Conservation (phyloP, 2,329 filamentous ascomycete genomes). For the Trichoderma sp. region DNA sequence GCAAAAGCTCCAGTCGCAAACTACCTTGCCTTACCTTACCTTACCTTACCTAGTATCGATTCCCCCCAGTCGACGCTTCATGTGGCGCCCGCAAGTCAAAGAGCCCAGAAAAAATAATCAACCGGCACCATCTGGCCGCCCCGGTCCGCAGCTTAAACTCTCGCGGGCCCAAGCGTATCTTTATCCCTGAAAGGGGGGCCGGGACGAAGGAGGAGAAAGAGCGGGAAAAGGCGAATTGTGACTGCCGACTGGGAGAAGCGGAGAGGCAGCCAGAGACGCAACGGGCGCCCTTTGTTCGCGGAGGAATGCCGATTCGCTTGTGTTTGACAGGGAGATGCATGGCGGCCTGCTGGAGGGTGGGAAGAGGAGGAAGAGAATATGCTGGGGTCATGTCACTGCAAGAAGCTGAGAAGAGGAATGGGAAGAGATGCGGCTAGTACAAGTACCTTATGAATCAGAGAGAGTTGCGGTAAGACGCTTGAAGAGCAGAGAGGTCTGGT, state of each 20-base stretch:
- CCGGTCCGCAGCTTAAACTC: slow-evolving; percentile 6
- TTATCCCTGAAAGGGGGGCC: slow-evolving; percentile 22
- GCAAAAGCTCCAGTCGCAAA: too few species aligned
- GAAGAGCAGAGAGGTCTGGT: too few species aligned
- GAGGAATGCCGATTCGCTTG: slow-evolving; percentile 16
- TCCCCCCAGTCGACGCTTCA: neutral
- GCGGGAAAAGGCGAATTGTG: neutral
- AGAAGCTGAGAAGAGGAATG: too few species aligned
- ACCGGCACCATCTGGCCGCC: neutral
- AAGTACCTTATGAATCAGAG: too few species aligned
- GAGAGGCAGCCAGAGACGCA: neutral
- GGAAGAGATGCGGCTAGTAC: too few species aligned
- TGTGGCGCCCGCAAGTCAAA: neutral
- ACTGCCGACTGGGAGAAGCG: neutral
- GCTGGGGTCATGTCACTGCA: neutral
- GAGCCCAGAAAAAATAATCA: neutral
- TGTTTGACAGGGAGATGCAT: neutral
- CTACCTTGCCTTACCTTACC: too few species aligned
- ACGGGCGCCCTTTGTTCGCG: neutral
- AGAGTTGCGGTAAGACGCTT: too few species aligned
- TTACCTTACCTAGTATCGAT: neutral
- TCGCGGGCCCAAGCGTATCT: slow-evolving; percentile 24
- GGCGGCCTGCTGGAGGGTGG: neutral
- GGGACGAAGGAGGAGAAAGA: neutral
- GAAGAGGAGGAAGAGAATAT: neutral